Base-by-base conservation (phyloP, 257 asterid genomes). In the Solanum microdontum region DNA sequence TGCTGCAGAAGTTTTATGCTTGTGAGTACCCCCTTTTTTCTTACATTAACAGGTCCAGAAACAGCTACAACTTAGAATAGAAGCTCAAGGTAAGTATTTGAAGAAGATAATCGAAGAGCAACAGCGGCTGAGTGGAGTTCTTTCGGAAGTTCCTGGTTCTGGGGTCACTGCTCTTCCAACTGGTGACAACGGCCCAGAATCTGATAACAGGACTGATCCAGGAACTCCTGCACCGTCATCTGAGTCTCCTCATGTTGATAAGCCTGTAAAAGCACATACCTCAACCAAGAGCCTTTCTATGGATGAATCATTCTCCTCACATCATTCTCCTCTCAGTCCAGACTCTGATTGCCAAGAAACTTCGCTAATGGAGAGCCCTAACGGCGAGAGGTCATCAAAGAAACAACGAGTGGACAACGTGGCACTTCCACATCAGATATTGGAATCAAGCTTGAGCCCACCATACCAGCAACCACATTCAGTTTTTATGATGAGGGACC, bases 81-180 rank as follows among this genome's bases (percentile, higher is more conserved):
- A 97, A 94, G 99, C 99, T 90, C 99, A 97, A 87, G 99, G 99
- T 64, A 96, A 96, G 91, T 97, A 97, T 93, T 89, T 97, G 87
- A 96, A 97, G 92, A 97, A 97, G 92, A 97, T 97, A 83, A 93
- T 96, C 10, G 99, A 97, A 93, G 99, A 97, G 86, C 99, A 96
- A 88, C 98, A 96, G 76, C 97, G 98, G 85, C 88, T 93, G 51
- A 91, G 93, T 88, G 98, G 98, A 89, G 98, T 89, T 87, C 94
- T 93, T 87, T 84, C 98, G 48, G 98, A 93, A 77, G 89, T 89
- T 26, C 98, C 96, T 8, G 93, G 89, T 58, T 86, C 93, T 10
- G 95, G 92, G 76, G 89, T 87, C 77, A 48, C 91, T 48, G 85
- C 69, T n/a, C 94, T 93, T 40, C 91, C 90, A 75, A 87, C 89